Evolutionary conservation across 2,329 filamentous ascomycete species (phyloP), one percentile per base, ranked within the genome.

Genomic region (Stagonosporopsis rhizophila): DNA sequence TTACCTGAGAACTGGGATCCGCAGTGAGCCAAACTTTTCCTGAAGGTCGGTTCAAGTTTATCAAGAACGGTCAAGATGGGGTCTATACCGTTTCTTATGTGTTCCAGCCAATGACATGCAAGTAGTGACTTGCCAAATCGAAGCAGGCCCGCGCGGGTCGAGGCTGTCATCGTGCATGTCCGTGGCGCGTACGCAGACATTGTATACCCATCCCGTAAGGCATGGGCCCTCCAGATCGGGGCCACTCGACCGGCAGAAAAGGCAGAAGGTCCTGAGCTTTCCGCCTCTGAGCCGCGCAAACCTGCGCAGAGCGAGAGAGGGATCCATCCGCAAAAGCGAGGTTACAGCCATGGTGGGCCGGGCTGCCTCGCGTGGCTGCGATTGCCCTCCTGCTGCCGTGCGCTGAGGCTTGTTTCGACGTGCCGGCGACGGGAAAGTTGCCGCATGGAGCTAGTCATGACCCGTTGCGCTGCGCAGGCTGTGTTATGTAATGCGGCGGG

Each of bases 331-430:
- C 42, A 39, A 47, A 22, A 42, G 44, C 20, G 11, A 34, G 46
- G 41, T 50, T 50, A 37, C 27, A 41, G n/a, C 20, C 17, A 35
- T 37, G 20, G 52, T 50, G 53, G 53, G 41, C 42, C 37, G 37
- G 44, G 50, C 41, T 51, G 48, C 27, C 40, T 55, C 15, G 45
- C 30, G 44, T 39, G 45, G 45, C 44, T 49, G 27, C 14, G 22
- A 22, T 25, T 52, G 40, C 44, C 30, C 30, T 39, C 44, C 40
- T 45, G 46, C 34, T 46, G 46, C 34, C 35, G 41, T 50, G 52
- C 46, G 28, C 32, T 30, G 44, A 41, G 25, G 50, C 50, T 53
- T 53, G 37, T 53, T 42, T 47, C 22, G 50, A 52, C 50, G 41
- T 25, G 35, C 34, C 14, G 34, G 25, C n/a, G 28, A 12, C 52